Conservation (phyloP, 441 rosid genomes). For the Euphorbia schlechtendalii region DNA sequence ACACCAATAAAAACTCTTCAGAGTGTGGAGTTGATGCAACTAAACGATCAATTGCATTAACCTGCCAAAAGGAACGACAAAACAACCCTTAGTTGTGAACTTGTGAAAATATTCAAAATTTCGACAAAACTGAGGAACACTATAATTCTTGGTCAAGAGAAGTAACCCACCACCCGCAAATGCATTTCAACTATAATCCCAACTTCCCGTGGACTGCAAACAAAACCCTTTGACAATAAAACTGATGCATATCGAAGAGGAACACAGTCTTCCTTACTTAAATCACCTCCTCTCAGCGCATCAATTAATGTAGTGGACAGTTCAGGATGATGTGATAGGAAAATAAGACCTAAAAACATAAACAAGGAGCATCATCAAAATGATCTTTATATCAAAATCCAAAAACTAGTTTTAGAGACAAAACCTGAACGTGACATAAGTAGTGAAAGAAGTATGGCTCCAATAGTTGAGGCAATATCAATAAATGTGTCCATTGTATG, state of each 20-base stretch:
- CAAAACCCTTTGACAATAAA: slow-evolving; percentile 80
- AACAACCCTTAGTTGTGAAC: not conserved
- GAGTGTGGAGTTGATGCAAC: slow-evolving; percentile 63
- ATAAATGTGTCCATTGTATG: slow-evolving; percentile 38
- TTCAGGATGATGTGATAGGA: slow-evolving; percentile 73
- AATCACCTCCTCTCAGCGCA: slow-evolving; percentile 56
- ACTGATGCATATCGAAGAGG: slow-evolving; percentile 88
- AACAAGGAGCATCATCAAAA: slow-evolving; percentile 22
- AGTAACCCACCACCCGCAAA: slow-evolving; percentile 83
- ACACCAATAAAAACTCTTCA: slow-evolving; percentile 95
- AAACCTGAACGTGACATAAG: slow-evolving; percentile 85
- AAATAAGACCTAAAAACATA: slow-evolving; percentile 55
- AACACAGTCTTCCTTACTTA: slow-evolving; percentile 73
- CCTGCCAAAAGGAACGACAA: slow-evolving; percentile 40
- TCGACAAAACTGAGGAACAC: not conserved
- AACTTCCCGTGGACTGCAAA: slow-evolving; percentile 75
- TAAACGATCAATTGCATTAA: slow-evolving; percentile 79
- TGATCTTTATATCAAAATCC: slow-evolving; percentile 8
- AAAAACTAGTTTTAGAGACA: slow-evolving; percentile 10
- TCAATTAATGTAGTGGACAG: slow-evolving; percentile 63
- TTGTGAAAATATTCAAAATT: not conserved
- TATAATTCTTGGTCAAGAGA: slow-evolving; percentile 20
- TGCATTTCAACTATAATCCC: slow-evolving; percentile 85
- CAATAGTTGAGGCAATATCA: slow-evolving; percentile 66
- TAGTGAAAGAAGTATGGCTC: slow-evolving; percentile 72